A percentile compares a stretch with the other conserved stretches of the same genome.
Evolutionary conservation across 495 filamentous ascomycete genomes (phyloP).

Genomic region (Coniosporium apollinis): DNA sequence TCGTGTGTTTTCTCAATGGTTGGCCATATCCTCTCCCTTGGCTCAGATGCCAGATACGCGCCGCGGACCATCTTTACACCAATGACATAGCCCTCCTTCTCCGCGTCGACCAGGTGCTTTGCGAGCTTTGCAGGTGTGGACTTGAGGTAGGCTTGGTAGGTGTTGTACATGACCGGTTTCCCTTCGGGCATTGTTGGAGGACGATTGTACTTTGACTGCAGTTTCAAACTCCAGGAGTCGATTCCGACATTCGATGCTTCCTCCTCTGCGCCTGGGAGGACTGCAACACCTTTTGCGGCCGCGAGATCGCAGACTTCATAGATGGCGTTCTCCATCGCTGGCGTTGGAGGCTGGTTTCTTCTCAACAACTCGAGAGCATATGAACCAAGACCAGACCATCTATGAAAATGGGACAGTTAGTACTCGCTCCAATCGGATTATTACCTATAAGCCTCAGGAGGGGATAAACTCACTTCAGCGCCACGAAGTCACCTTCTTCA

Average conservation of each 20-base stretch:
- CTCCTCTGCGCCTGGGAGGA: slow-evolving; percentile 90
- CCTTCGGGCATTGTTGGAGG: slow-evolving; percentile 24
- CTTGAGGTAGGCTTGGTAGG: slow-evolving; percentile 76
- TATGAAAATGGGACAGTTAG: slow-evolving; percentile 10
- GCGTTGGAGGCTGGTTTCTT: slow-evolving; percentile 37
- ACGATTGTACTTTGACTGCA: slow-evolving; percentile 67
- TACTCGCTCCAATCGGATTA: slow-evolving; percentile 8
- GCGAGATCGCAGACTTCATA: slow-evolving; percentile 63
- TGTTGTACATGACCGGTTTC: slow-evolving; percentile 51
- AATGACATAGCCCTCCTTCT: slow-evolving; percentile 53
- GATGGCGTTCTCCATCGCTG: slow-evolving; percentile 50
- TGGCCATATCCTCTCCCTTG: slow-evolving; percentile 58
- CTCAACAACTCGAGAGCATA: slow-evolving; percentile 51
- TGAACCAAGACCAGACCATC: slow-evolving; percentile 77
- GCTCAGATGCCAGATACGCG: slow-evolving; percentile 73
- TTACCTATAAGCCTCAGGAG: slow-evolving; percentile 4
- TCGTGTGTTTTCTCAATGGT: slow-evolving; percentile 68
- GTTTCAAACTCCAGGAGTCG: slow-evolving; percentile 65
- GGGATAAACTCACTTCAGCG: slow-evolving; percentile 60
- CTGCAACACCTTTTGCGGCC: slow-evolving; percentile 44
- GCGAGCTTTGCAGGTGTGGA: slow-evolving; percentile 47
- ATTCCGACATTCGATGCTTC: slow-evolving; percentile 65
- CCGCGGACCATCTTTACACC: slow-evolving; percentile 88
- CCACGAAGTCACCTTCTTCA: slow-evolving; percentile 64
- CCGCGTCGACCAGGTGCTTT: slow-evolving; percentile 47